Base-by-base conservation (phyloP, 805 yeast species). In the Schwanniomyces vanrijiae region DNA sequence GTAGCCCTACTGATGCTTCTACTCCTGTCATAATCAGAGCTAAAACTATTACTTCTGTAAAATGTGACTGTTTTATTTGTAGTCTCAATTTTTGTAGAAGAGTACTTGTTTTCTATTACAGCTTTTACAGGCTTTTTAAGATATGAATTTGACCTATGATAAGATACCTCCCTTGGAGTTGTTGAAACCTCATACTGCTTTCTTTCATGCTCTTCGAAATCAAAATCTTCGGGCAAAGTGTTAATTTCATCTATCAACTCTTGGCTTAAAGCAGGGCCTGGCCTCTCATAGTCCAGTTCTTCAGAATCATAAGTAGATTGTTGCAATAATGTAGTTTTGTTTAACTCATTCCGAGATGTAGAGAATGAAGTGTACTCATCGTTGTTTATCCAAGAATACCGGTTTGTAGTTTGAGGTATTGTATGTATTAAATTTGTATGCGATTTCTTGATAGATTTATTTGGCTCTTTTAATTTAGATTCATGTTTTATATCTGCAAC, bases 61-160 rank as follows among this genome's bases (percentile, higher is more conserved):
- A 69, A 70, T 1, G 78, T 73, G n/a, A 73, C 76, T 0, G 77
- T 72, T 45, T 68, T 73, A 43, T 61, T 64, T 7, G 52, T 39
- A 2, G 74, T 66, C 45, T 70, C 68, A 16, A 73, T 70, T 46
- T 67, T 71, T 47, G 66, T 70, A 3, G 64, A 52, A 25, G 53
- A 60, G 38, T 43, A 56, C 25, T 48, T 58, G 45, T 51, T 53
- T 22, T 65, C 66, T 40, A 54, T 37, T 18, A 59, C 45, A n/a
- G 57, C 49, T 47, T 63, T 64, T 43, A 54, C 48, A 2, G 78
- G 77, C 45, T 56, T 66, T 40, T 69, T 68, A 46, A 62, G 70
- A 56, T 63, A 72, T 2, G 77, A 72, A 48, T 68, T 70, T 2
- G 76, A 69, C 28, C 73, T 51, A 48, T 55, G 55, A 52, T 65